Evolutionary conservation across 1,139 yeast species (phyloP).

Genomic region (Geotrichum restrictum): DNA sequence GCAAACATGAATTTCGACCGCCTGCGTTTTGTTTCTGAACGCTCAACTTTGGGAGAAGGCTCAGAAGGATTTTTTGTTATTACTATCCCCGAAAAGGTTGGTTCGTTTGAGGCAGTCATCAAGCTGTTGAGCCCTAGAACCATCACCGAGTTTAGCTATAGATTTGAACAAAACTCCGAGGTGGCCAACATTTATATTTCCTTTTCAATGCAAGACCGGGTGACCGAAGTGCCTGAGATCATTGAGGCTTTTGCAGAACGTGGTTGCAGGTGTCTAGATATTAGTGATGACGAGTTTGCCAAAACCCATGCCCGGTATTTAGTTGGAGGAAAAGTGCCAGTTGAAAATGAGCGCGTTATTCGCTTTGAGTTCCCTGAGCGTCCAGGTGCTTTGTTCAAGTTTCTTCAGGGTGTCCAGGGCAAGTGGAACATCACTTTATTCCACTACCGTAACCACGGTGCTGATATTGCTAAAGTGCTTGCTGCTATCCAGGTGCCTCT

Average conservation of each 20-base stretch:
- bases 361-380: constrained; percentile 95
- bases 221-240: constrained; percentile 50
- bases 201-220: constrained; percentile 63
- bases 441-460: constrained; percentile 96
- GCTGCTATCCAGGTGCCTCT: constrained; percentile 87
- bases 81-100: constrained; percentile 87
- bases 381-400: constrained; percentile 86
- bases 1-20: constrained; percentile 98
- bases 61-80: constrained; percentile 89
- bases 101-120: constrained; percentile 77
- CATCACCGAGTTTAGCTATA: constrained; percentile 89
- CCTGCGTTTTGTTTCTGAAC: constrained; percentile 91
- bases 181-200: constrained; percentile 82
- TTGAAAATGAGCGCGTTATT: constrained; percentile 68
- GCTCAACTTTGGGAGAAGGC: constrained; percentile 97
- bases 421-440: constrained; percentile 91
- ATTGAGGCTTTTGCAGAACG: constrained; percentile 42
- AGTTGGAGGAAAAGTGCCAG: constrained; percentile 79
- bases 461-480: constrained; percentile 86
- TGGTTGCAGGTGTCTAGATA: constrained; percentile 58
- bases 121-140: constrained; percentile 76
- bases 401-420: constrained; percentile 63
- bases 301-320: constrained; percentile 93
- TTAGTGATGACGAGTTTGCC: constrained; percentile 89
- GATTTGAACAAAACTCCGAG: constrained; percentile 50